A percentile compares a stretch with the other conserved stretches of the same genome.
These are phyloP conservation scores for Leccinum uliginosum DNA, from an alignment of 768 basidiomycete genomes.

Conservation along the genomic window DNA sequence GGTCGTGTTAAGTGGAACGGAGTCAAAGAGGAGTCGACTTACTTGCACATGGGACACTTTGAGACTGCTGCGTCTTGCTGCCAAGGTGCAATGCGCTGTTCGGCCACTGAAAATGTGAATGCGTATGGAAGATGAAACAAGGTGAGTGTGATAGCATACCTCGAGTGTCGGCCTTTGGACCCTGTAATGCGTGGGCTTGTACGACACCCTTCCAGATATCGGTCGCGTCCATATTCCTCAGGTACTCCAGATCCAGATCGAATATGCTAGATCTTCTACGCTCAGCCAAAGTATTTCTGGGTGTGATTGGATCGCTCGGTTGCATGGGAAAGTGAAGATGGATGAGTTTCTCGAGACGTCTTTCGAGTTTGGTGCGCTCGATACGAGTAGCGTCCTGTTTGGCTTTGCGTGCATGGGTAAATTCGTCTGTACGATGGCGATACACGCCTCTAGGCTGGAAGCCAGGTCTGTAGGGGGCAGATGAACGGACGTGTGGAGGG, in stretches of 20 bases:
- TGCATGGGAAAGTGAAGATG: slow-evolving; percentile 57
- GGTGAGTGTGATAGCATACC: slow-evolving; percentile 40
- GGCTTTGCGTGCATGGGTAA: slow-evolving; percentile 40
- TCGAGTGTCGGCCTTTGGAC: slow-evolving; percentile 60
- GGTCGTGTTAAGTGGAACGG: slow-evolving; percentile 5
- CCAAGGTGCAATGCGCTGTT: slow-evolving; percentile 95
- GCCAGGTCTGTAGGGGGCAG: slow-evolving; percentile 78
- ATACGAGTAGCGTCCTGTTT: slow-evolving; percentile 50
- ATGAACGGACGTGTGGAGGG: slow-evolving; percentile 16
- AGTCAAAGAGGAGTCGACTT: slow-evolving; percentile 24
- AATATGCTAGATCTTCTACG: slow-evolving; percentile 66
- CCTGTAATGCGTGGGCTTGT: slow-evolving; percentile 38
- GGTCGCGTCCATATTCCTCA: slow-evolving; percentile 60
- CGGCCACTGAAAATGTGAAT: slow-evolving; percentile 47
- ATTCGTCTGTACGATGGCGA: slow-evolving; percentile 79
- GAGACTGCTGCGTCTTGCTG: slow-evolving; percentile 73
- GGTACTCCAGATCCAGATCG: slow-evolving; percentile 54
- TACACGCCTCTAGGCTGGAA: slow-evolving; percentile 92
- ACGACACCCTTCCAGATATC: slow-evolving; percentile 68
- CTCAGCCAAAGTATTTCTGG: slow-evolving; percentile 4
- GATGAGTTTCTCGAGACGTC: slow-evolving; percentile 86
- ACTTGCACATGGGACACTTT: slow-evolving; percentile 86
- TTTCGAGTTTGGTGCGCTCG: slow-evolving; percentile 79
- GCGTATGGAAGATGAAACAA: slow-evolving; percentile 1
- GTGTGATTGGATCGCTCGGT: slow-evolving; percentile 11